phyloP scores from a whole-genome alignment of 78 protist genomes.

The Planoprotostelium fungivorum region DNA sequence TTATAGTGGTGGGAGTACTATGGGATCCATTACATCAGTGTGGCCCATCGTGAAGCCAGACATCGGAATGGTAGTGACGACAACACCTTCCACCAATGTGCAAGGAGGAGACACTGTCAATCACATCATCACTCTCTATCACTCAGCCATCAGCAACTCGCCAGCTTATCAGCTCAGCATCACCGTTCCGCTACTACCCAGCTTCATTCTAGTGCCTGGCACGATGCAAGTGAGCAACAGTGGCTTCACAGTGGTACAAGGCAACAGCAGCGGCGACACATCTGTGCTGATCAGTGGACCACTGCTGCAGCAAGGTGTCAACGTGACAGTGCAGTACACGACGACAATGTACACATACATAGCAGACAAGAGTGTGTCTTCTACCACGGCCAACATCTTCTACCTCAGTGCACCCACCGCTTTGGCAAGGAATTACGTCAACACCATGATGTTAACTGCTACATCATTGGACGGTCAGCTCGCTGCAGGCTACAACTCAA shows the following conservation, averaged over 20 bases:
- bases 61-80: neutral
- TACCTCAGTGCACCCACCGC: neutral
- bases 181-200: neutral
- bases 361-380: neutral
- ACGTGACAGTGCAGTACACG: neutral
- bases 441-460: neutral
- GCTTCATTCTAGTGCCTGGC: neutral
- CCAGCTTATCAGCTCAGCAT: neutral
- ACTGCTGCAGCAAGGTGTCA: neutral
- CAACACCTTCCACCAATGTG: neutral
- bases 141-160: neutral
- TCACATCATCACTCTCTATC: neutral
- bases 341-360: neutral
- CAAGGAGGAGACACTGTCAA: neutral
- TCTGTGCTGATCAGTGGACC: neutral
- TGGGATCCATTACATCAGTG: neutral
- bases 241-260: neutral
- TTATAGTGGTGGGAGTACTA: neutral
- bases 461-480: neutral
- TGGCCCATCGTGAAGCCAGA: neutral
- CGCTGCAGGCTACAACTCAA: neutral
- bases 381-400: too few species aligned
- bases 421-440: neutral
- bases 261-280: neutral
- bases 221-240: neutral